Base-by-base conservation (phyloP, 2,329 filamentous ascomycete species). In the Colletotrichum paranaense region DNA sequence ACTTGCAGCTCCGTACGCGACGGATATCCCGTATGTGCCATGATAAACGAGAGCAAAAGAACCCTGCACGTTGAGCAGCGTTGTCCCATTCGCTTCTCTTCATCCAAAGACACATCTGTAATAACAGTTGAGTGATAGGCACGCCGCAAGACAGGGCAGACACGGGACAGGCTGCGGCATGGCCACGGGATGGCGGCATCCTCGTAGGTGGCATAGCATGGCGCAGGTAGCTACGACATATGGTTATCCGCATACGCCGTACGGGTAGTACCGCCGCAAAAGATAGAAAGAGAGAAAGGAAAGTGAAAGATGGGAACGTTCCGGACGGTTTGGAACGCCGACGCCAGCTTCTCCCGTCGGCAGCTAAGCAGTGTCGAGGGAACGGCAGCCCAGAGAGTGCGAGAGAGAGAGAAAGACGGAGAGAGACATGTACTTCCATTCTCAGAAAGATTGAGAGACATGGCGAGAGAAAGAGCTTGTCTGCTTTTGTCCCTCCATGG, bases 371-470 rank as follows among this genome's bases (percentile, higher is more conserved):
- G 28, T 24, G 63, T 24, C 52, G 24, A 42, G 63, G n/a, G 58
- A 49, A 53, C 16, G n/a, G 55, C 52, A 69, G 60, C 28, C 38
- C 24, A 65, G 42, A 71, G 60, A 30, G 38, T 42, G 14, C 38
- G 4, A 42, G 16, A 19, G 4, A 42, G 16, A 19, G 12, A 42
- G 38, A 42, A 19, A 42, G 38, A 42, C 6, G 16, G 38, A 19
- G 38, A 49, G 7, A 49, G 42, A 49, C 16, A 22, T 22, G 19
- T n/a, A 35, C 32, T 35, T 35, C 32, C 32, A 35, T 35, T 35
- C 32, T 35, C 32, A 12, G 32, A 12, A 35, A 35, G 32, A 35
- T 35, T 12, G 32, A 35, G 32, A 35, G 11, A 35, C 32, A 35
- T 35, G 32, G 32, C 32, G 32, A 42, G 38, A 42, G 14, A 42